Evolutionary conservation across 176 grass and related monocot species (phyloP).

Genomic region (Carex scoparia): DNA sequence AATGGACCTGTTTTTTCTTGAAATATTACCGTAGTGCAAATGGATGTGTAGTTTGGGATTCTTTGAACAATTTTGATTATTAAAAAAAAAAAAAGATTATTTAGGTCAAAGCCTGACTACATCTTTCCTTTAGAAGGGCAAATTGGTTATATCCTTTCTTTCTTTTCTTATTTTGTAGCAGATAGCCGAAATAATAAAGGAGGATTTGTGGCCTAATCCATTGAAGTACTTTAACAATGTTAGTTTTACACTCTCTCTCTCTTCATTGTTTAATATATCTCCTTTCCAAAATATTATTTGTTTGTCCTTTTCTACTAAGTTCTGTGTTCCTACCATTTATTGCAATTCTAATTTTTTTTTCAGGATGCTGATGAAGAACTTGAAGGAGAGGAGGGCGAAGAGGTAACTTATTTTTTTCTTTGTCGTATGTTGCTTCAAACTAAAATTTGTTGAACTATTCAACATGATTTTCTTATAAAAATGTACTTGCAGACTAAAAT

Average conservation of each 20-base stretch:
- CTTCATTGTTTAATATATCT: slow-evolving; percentile 3
- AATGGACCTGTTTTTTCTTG: not conserved
- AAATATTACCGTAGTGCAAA: not conserved
- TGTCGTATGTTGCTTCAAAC: no score
- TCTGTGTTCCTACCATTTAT: not conserved
- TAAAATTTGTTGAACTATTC: no score
- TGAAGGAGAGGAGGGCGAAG: slow-evolving; percentile 65
- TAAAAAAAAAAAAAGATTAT: not conserved
- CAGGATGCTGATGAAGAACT: slow-evolving; percentile 83
- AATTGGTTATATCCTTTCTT: not conserved
- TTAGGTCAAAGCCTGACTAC: not conserved
- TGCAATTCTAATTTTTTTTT: not conserved
- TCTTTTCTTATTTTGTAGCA: slow-evolving; percentile 16
- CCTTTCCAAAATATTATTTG: not conserved
- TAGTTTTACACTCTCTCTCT: slow-evolving; percentile 19
- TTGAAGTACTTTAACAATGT: slow-evolving; percentile 95
- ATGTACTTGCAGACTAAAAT: no score
- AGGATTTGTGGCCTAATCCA: slow-evolving; percentile 96
- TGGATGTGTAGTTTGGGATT: not conserved
- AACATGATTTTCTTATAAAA: no score
- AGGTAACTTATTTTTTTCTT: slow-evolving; percentile 30
- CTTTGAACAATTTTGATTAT: not conserved
- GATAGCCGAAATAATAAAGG: slow-evolving; percentile 80
- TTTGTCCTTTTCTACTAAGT: not conserved
- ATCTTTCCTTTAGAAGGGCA: not conserved